Percentiles rank a stretch among this genome's conserved stretches.
Evolutionary conservation across 2,329 filamentous ascomycete genomes (phyloP).

Genomic region (Zopfia rhizophila): DNA sequence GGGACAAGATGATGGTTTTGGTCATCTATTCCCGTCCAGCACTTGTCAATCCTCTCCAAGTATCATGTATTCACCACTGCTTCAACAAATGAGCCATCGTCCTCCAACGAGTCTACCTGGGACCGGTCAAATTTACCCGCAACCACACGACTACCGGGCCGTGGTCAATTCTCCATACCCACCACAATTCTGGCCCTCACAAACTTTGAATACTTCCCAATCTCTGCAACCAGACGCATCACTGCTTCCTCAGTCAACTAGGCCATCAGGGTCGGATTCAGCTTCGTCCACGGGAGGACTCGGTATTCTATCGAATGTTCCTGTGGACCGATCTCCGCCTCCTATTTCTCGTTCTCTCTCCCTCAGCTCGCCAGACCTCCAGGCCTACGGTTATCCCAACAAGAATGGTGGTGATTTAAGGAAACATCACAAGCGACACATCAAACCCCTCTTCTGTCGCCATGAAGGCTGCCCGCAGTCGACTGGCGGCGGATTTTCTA

Average conservation of each 20-base stretch:
- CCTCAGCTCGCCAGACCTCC: conserved; percentile 29
- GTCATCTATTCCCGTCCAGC: conserved; percentile 15
- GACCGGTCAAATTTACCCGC: background rate
- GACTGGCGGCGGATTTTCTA: conserved; percentile 63
- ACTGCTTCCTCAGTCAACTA: background rate
- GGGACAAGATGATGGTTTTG: conserved; percentile 5
- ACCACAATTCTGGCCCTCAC: background rate
- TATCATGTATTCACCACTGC: conserved; percentile 8
- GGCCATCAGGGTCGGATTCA: conserved; percentile 6
- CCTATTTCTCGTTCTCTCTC: conserved; percentile 29
- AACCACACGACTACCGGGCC: background rate
- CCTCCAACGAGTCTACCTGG: background rate
- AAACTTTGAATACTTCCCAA: background rate
- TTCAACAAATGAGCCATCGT: conserved; percentile 3
- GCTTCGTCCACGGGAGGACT: conserved; percentile 4
- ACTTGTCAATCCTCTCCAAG: conserved; percentile 14
- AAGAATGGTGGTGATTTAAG: conserved; percentile 61
- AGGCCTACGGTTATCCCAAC: conserved; percentile 42
- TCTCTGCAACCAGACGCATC: background rate
- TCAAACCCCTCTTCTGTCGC: conserved; percentile 66
- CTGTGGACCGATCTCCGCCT: background rate
- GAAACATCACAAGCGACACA: conserved; percentile 68
- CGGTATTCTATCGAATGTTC: background rate
- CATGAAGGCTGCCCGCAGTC: conserved; percentile 64
- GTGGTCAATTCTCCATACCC: background rate